A percentile compares a stretch with the other conserved stretches of the same genome.
Conservation (phyloP, 352 stramenopile species). For the Halophytophthora polymorphica region DNA sequence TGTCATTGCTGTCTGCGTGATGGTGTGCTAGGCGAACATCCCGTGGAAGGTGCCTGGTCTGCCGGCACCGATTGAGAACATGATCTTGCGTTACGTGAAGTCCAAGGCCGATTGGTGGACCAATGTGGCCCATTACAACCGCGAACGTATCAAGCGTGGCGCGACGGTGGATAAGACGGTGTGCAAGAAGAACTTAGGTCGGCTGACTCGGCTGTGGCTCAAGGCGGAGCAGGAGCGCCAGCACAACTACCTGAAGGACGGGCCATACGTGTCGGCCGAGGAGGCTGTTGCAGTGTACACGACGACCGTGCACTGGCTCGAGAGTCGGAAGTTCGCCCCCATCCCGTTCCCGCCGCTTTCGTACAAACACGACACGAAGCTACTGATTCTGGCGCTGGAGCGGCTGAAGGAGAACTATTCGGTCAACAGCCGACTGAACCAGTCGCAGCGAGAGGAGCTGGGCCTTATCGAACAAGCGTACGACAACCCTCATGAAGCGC, state of each 20-base stretch:
- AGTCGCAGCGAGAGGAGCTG: constrained; percentile 97
- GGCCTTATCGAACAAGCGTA: constrained; percentile 99
- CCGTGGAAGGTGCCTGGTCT: constrained; percentile 99
- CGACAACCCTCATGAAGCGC: constrained; percentile 98
- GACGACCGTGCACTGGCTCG: constrained; percentile 99
- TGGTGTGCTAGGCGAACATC: constrained; percentile 98
- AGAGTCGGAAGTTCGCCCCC: constrained; percentile 98
- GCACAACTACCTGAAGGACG: constrained; percentile 99
- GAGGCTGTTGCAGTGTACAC: constrained; percentile 99
- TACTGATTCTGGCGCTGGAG: constrained; percentile 98
- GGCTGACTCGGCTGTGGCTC: constrained; percentile 98
- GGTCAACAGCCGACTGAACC: constrained; percentile 97
- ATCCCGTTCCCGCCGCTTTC: constrained; percentile 99
- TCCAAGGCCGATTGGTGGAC: constrained; percentile 98
- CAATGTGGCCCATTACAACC: constrained; percentile 99
- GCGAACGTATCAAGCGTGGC: constrained; percentile 98
- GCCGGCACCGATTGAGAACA: constrained; percentile 99
- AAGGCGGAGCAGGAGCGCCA: constrained; percentile 99
- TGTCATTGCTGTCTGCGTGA: constrained; percentile 8
- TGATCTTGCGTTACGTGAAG: constrained; percentile 99
- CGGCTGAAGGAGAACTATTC: constrained; percentile 99
- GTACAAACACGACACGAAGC: constrained; percentile 99
- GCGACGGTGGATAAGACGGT: constrained; percentile 99
- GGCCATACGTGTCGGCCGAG: constrained; percentile 98
- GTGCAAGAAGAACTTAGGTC: constrained; percentile 99